These are phyloP conservation scores for Malbranchea cinnamomea DNA, from an alignment of 2,329 filamentous ascomycete species.

Conservation along the genomic window DNA sequence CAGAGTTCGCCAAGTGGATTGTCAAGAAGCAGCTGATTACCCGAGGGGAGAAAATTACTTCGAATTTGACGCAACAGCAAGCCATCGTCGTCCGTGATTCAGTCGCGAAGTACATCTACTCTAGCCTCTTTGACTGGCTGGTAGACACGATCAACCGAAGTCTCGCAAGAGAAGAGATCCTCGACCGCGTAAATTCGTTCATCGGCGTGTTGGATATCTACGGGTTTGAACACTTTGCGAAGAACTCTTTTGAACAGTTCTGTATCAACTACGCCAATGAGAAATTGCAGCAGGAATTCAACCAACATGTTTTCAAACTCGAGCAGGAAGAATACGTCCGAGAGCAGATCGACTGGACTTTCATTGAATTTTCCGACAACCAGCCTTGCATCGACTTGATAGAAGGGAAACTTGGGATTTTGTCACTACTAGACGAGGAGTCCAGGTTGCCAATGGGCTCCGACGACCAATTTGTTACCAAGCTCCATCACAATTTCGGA, in stretches of 20 bases:
- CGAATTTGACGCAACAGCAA: conserved; percentile 85
- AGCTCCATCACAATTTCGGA: conserved; percentile 86
- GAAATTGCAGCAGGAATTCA: conserved; percentile 98
- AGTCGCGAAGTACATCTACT: conserved; percentile 97
- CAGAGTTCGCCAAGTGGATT: conserved; percentile 91
- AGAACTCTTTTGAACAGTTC: conserved; percentile 99
- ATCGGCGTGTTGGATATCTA: conserved; percentile 99
- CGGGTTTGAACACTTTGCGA: conserved; percentile 97
- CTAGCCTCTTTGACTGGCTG: conserved; percentile 94
- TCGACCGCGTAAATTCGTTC: conserved; percentile 71
- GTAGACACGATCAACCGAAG: conserved; percentile 93
- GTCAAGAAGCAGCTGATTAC: conserved; percentile 98
- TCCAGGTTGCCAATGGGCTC: conserved; percentile 93
- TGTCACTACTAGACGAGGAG: conserved; percentile 89
- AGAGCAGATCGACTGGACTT: conserved; percentile 97
- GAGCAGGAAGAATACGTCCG: conserved; percentile 96
- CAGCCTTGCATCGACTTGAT: conserved; percentile 98
- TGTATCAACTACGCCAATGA: conserved; percentile 99
- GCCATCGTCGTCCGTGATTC: conserved; percentile 91
- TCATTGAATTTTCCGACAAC: conserved; percentile 98
- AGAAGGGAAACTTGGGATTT: conserved; percentile 85
- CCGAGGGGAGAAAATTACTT: conserved; percentile 92
- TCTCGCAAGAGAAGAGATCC: conserved; percentile 74
- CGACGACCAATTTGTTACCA: conserved; percentile 91
- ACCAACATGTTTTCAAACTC: conserved; percentile 96